These are phyloP conservation scores for Breviolum minutum DNA, from an alignment of 73 alveolate species.

Conservation along the genomic window DNA sequence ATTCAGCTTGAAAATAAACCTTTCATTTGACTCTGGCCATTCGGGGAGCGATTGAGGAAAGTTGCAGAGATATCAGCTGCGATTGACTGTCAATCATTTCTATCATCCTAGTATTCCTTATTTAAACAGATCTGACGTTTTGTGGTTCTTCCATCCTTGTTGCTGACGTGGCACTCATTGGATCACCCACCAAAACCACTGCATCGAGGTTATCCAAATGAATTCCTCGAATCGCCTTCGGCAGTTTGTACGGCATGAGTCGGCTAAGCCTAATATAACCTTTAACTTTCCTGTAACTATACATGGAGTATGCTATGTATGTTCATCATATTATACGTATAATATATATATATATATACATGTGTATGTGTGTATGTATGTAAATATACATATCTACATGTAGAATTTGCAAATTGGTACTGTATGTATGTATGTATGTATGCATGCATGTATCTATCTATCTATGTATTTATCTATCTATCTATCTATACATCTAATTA, in stretches of 20 bases:
- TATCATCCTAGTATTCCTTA: too few relatives aligned
- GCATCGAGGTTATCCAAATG: slow-evolving; percentile 86
- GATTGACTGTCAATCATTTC: too few relatives aligned
- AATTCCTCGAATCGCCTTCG: slow-evolving; percentile 74
- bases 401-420: neutral
- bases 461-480: too few relatives aligned
- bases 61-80: too few relatives aligned
- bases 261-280: too few relatives aligned
- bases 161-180: neutral
- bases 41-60: too few relatives aligned
- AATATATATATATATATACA: neutral
- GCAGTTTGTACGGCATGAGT: too few relatives aligned
- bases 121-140: neutral
- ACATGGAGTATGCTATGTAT: neutral
- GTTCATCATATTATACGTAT: neutral
- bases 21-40: too few relatives aligned
- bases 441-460: neutral
- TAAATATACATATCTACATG: neutral
- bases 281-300: neutral
- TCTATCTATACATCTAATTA: too few relatives aligned
- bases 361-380: neutral
- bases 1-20: too few relatives aligned
- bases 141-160: too few relatives aligned
- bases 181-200: slow-evolving; percentile 74
- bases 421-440: neutral